Evolutionary conservation across 805 yeast species (phyloP).

Genomic region (Saccharomycopsis sp.): DNA sequence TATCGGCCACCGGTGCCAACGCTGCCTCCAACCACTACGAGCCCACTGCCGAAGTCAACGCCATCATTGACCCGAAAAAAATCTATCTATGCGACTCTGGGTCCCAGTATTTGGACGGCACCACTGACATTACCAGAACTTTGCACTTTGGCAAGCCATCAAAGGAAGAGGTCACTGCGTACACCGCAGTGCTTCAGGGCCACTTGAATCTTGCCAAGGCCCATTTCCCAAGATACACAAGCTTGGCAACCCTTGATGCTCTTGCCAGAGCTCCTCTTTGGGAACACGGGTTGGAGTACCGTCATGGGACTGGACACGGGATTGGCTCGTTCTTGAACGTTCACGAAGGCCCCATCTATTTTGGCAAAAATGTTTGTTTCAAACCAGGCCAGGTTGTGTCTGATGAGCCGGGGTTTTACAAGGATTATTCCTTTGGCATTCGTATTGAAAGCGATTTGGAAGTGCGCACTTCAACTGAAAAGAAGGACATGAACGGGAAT

Average conservation of each 20-base stretch:
- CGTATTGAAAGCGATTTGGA: conserved; percentile 35
- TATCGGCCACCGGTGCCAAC: conserved; percentile 67
- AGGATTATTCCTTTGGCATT: conserved; percentile 51
- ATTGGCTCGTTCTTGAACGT: conserved; percentile 53
- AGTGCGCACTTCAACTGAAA: conserved; percentile 39
- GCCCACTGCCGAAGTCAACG: conserved; percentile 34
- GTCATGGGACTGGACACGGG: conserved; percentile 61
- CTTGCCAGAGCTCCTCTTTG: conserved; percentile 52
- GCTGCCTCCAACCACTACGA: conserved; percentile 72
- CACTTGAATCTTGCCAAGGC: conserved; percentile 40
- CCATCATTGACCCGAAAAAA: conserved; percentile 43
- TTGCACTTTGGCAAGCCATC: conserved; percentile 44
- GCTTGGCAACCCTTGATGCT: conserved; percentile 46
- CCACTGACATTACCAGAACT: conserved; percentile 58
- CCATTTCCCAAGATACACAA: conserved; percentile 46
- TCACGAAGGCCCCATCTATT: conserved; percentile 53
- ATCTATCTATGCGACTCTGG: conserved; percentile 53
- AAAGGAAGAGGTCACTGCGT: conserved; percentile 37
- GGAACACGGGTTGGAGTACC: conserved; percentile 48
- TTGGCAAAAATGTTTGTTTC: conserved; percentile 36
- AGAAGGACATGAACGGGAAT: conserved; percentile 27
- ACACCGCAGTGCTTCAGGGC: conserved; percentile 52
- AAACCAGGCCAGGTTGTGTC: conserved; percentile 47
- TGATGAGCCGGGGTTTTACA: conserved; percentile 57
- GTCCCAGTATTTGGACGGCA: conserved; percentile 53